Evolutionary conservation across 495 filamentous ascomycete species (phyloP), one percentile per base, ranked within the genome.

Genomic region (Neurospora sublineolata): DNA sequence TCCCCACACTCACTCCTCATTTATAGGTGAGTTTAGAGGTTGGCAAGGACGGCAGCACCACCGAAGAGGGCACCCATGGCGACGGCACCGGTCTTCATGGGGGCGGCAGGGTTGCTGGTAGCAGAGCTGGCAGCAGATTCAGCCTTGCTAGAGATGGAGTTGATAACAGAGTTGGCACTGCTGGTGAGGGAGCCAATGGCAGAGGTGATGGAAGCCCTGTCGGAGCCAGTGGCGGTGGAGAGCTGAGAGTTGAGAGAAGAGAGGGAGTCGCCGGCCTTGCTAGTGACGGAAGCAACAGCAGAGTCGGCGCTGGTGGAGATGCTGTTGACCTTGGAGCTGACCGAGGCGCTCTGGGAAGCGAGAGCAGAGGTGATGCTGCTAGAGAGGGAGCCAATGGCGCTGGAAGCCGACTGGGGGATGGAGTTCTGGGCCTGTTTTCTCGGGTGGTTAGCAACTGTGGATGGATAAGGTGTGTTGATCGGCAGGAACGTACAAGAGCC

Each of bases 61-160:
- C 81, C 82, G 14, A 82, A 75, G 12, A 84, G 71, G 39, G 77
- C 80, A 37, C 79, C 82, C 12, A 81, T 40, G 12, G 75, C 82
- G 10, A 83, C 60, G 36, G 77, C 81, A 38, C 73, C 82, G 9
- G 79, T 83, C 74, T 74, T 75, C 38, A 72, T 37, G 6, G 78
- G 72, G n/a, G 72, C 75, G 20, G 52, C 52, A 64, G 52, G 52
- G 52, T 64, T 64, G 33, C 38, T 52, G 23, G 30, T 58, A 20
- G 20, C 42, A n/a, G 39, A 33, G 38, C 14, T 33, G 30, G 33
- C 37, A 30, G 23, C 37, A 36, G 68, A 70, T 37, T 37, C 42
- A 42, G 76, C 76, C 44, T 68, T 68, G 33, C 40, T 71, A 30
- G 69, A 73, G 46, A 46, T 72, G 30, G 71, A 72, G 70, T 69